Conservation (phyloP, 2,329 filamentous ascomycete species). For the Aspergillus awamori region DNA sequence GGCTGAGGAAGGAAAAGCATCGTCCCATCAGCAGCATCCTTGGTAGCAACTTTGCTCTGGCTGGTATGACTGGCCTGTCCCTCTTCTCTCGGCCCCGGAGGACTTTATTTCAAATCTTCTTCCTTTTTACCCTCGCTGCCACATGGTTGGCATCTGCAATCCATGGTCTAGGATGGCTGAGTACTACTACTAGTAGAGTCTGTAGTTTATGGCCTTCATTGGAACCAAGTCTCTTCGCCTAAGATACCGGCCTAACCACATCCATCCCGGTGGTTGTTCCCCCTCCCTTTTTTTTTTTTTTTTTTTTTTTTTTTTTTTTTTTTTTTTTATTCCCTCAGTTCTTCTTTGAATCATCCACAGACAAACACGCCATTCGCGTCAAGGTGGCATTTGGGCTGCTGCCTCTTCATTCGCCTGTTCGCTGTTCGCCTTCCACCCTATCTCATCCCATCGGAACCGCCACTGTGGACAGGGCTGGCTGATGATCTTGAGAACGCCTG, state of each 20-base stretch:
- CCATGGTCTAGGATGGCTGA: constrained; percentile 2
- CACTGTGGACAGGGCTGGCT: constrained; percentile 16
- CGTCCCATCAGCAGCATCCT: not conserved
- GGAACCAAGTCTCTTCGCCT: constrained; percentile 5
- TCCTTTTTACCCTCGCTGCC: constrained; percentile 14
- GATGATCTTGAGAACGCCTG: constrained; percentile 7
- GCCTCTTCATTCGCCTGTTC: constrained; percentile 5
- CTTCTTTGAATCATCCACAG: not conserved
- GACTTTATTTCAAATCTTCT: not conserved
- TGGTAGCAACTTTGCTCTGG: not conserved
- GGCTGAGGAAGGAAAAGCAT: not conserved
- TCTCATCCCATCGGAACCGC: constrained; percentile 11
- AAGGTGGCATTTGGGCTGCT: constrained; percentile 3
- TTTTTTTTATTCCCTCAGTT: too few species aligned
- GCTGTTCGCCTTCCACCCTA: not conserved
- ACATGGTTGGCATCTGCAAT: constrained; percentile 39
- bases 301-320: too few species aligned
- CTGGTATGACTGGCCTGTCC: not conserved
- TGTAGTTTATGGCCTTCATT: not conserved
- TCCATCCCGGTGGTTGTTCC: not conserved
- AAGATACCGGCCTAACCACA: constrained; percentile 1
- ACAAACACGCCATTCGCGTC: not conserved
- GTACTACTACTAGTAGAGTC: not conserved
- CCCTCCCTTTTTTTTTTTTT: not conserved
- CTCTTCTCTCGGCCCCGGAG: not conserved